Conservation (phyloP, 805 yeast genomes). For the Candida rishiriensis region DNA sequence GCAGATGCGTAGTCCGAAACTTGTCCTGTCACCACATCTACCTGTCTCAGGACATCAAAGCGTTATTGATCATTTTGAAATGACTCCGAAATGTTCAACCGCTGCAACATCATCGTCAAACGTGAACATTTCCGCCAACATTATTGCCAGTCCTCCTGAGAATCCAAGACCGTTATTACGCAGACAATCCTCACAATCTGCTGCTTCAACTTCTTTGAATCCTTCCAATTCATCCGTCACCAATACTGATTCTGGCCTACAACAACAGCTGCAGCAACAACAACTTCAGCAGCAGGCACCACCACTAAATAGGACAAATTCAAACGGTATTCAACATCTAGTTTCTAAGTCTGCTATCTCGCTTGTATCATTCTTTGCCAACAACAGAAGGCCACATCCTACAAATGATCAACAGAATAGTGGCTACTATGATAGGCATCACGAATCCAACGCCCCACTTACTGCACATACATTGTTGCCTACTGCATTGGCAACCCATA, state of each 20-base stretch:
- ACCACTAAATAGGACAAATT: slow-evolving; percentile 8
- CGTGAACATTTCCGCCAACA: slow-evolving; percentile 18
- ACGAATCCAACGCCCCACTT: slow-evolving; percentile 56
- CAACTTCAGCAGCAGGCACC: slow-evolving; percentile 8
- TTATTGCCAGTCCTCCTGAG: slow-evolving; percentile 14
- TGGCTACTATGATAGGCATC: slow-evolving; percentile 29
- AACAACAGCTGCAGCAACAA: slow-evolving; percentile 4
- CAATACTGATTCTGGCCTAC: background rate
- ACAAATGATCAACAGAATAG: slow-evolving; percentile 2
- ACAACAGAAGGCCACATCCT: slow-evolving; percentile 29
- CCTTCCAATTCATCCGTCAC: background rate
- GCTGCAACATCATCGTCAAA: slow-evolving; percentile 24
- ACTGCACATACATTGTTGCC: slow-evolving; percentile 54
- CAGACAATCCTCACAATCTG: slow-evolving; percentile 15
- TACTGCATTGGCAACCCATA: slow-evolving; percentile 57
- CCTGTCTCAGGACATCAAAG: slow-evolving; percentile 3
- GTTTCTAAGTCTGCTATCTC: slow-evolving; percentile 38
- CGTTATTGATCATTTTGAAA: slow-evolving; percentile 17
- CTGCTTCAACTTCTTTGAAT: slow-evolving; percentile 1
- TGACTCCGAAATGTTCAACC: slow-evolving; percentile 21
- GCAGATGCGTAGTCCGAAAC: slow-evolving; percentile 11
- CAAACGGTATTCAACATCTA: slow-evolving; percentile 18
- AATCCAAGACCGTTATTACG: slow-evolving; percentile 11
- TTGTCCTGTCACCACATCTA: slow-evolving; percentile 13
- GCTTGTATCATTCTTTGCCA: slow-evolving; percentile 36